phyloP scores from a whole-genome alignment of 1,284 basidiomycete species.

The Moesziomyces aphidis region DNA sequence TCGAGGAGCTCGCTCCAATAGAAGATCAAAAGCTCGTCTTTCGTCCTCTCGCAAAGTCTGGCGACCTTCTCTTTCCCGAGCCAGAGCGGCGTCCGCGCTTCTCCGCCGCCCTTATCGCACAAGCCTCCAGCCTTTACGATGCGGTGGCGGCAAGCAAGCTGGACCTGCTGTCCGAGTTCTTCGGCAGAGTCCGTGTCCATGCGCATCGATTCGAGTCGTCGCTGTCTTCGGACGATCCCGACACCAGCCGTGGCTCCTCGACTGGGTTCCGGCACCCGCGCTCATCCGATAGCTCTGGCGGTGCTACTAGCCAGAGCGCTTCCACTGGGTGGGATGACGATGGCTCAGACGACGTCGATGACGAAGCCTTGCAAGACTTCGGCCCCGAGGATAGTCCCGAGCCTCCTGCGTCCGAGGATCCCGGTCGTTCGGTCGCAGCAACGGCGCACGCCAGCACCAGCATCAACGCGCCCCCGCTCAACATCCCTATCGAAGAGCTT shows the following conservation, averaged over 20 bases:
- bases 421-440: background rate
- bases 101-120: background rate
- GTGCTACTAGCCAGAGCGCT: background rate
- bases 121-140: slow-evolving; percentile 8
- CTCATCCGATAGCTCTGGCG: slow-evolving; percentile 16
- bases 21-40: slow-evolving; percentile 43
- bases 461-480: slow-evolving; percentile 32
- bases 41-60: slow-evolving; percentile 18
- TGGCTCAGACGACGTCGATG: background rate
- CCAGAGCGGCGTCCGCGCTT: background rate
- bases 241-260: slow-evolving; percentile 30
- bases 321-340: slow-evolving; percentile 8
- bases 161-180: slow-evolving; percentile 32
- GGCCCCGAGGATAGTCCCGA: background rate
- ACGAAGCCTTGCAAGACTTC: background rate
- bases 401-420: background rate
- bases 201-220: background rate
- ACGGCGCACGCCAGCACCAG: background rate
- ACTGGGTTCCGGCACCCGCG: slow-evolving; percentile 9
- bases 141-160: slow-evolving; percentile 7
- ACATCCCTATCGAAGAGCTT: slow-evolving; percentile 47
- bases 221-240: slow-evolving; percentile 12
- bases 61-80: slow-evolving; percentile 10
- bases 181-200: slow-evolving; percentile 8
- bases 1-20: slow-evolving; percentile 39